phyloP scores from a whole-genome alignment of 768 basidiomycete species.

The Pseudohyphozyma bogoriensis region DNA sequence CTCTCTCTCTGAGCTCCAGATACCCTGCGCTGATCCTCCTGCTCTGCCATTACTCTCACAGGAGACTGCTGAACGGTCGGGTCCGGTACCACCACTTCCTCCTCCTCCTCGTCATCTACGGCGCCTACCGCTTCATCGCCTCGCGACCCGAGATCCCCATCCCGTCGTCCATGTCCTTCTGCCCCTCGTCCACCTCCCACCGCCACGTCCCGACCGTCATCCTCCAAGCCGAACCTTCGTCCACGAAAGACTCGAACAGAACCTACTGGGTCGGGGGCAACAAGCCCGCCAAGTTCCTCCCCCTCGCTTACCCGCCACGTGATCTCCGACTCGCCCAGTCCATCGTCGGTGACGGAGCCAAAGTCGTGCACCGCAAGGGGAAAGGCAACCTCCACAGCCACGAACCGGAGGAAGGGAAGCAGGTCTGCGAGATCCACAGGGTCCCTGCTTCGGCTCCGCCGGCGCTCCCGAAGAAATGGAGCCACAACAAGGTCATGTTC shows the following conservation, averaged over 20 bases:
- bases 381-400: not conserved
- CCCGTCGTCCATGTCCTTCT: constrained; percentile 4
- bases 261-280: constrained; percentile 8
- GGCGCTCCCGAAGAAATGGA: constrained; percentile 1
- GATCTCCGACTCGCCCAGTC: constrained; percentile 25
- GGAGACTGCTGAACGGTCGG: not conserved
- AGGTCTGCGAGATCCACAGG: constrained; percentile 9
- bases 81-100: not conserved
- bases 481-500: constrained; percentile 21
- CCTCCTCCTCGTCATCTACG: not conserved
- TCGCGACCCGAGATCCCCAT: not conserved
- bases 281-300: constrained; percentile 9
- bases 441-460: constrained; percentile 16
- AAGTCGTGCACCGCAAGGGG: not conserved
- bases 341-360: not conserved
- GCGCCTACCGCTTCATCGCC: not conserved
- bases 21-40: too few relatives aligned
- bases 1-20: too few relatives aligned
- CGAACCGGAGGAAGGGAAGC: constrained; percentile 15
- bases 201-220: constrained; percentile 26
- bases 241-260: not conserved
- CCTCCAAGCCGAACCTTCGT: constrained; percentile 2
- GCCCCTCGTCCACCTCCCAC: constrained; percentile 16
- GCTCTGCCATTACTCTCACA: too few relatives aligned
- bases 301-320: constrained; percentile 22